Evolutionary conservation across 106 monocot genomes (phyloP).

Genomic region (Platanthera guangdongensis): DNA sequence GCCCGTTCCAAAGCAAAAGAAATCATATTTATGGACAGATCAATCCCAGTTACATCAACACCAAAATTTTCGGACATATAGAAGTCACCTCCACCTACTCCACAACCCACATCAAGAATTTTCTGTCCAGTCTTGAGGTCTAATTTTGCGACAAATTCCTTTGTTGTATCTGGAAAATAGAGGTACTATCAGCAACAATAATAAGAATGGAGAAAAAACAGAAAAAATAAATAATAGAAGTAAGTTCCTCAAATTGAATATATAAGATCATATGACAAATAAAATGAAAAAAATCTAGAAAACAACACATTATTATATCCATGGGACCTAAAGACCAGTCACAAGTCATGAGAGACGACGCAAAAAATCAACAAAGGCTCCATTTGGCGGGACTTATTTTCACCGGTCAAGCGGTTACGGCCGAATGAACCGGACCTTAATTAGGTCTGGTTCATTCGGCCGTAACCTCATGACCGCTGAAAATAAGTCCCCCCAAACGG

Average conservation of each 20-base stretch:
- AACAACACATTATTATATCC: neutral
- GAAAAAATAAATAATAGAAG: neutral
- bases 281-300: neutral
- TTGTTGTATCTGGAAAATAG: slow-evolving; percentile 42
- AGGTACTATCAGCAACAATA: neutral
- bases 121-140: slow-evolving; percentile 49
- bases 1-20: slow-evolving; percentile 67
- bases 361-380: neutral
- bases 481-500: no score
- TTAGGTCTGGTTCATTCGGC: no score
- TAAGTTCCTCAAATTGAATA: neutral
- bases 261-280: neutral
- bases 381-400: no score
- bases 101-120: slow-evolving; percentile 76
- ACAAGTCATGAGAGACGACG: neutral
- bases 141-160: slow-evolving; percentile 54
- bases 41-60: slow-evolving; percentile 60
- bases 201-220: neutral
- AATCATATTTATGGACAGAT: slow-evolving; percentile 71
- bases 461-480: no score
- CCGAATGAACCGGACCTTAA: no score
- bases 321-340: neutral
- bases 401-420: no score
- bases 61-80: slow-evolving; percentile 69
- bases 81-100: slow-evolving; percentile 73